Base-by-base conservation (phyloP, 805 yeast genomes). In the Kluyveromyces aestuarii region DNA sequence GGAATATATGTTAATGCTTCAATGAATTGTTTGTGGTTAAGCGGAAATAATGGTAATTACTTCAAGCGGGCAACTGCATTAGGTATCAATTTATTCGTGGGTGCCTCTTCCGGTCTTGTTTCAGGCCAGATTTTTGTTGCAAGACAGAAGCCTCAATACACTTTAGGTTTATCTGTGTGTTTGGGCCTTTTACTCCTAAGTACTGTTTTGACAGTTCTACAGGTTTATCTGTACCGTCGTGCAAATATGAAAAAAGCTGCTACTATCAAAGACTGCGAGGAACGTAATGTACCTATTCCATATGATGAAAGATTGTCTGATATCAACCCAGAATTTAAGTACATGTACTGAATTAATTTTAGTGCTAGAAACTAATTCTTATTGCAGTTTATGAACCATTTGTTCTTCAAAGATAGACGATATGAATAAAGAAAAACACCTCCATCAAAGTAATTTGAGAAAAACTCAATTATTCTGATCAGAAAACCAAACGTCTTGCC, bases 131-230 rank as follows among this genome's bases (percentile, higher is more conserved):
- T 69, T 11, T 69, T 61, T 47, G 58, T 71, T 3, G 51, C 57
- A 0, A 50, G 55, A 1, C 73, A 70, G 17, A 78, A 77, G 11
- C 68, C 70, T 36, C 57, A 63, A 33, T 74, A 67, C 53, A 57
- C 64, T 19, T 63, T 61, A 47, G 72, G 74, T 17, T 50, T 68
- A 45, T 67, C 76, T 21, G 64, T 76, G 37, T 69, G 73, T 48
- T 62, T 76, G 19, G 77, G 76, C 0, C 72, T 72, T 53, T 59
- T 73, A 36, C 63, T 65, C 2, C 54, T 74, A 19, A 71, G 81
- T 1, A 65, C 78, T 8, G 42, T 69, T 43, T 56, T 67, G 52
- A 45, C 66, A 1, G 49, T 64, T 37, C 62, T 73, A 51, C 68
- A 64, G 48, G 51, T 53, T n/a, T 55, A 64, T 30, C 52, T 70